Conservation (phyloP, 108 stramenopile species). For the Epipyxis sp. region DNA sequence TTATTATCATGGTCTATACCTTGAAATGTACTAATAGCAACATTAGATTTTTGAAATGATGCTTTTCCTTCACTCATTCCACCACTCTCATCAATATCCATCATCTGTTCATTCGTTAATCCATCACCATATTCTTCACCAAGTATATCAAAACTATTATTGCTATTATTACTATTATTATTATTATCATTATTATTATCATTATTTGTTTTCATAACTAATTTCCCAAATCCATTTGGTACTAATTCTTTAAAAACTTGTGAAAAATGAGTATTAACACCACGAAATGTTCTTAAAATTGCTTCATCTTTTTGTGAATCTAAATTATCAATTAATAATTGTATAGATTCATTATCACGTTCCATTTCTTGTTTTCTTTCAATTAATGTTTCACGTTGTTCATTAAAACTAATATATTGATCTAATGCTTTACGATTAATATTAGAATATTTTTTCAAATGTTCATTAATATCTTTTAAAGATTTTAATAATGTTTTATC, state of each 20-base stretch:
- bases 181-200: not conserved
- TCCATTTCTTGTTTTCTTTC: conserved; percentile 85
- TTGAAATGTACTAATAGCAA: too few relatives aligned
- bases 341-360: conserved; percentile 76
- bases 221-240: conserved; percentile 84
- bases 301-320: conserved; percentile 98
- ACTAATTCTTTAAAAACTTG: conserved; percentile 96
- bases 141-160: conserved; percentile 31
- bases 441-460: conserved; percentile 89
- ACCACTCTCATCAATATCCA: not conserved
- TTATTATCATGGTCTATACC: too few relatives aligned
- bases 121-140: conserved; percentile 35
- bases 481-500: conserved; percentile 66
- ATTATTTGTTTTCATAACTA: conserved; percentile 67
- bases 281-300: conserved; percentile 93
- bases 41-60: too few relatives aligned
- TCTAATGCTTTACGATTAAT: conserved; percentile 99
- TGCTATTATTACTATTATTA: not conserved
- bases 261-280: conserved; percentile 70
- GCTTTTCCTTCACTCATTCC: too few relatives aligned
- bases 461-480: conserved; percentile 79
- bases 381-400: conserved; percentile 84
- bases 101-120: not conserved
- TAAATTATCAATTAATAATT: conserved; percentile 83
- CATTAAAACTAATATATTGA: conserved; percentile 94